Evolutionary conservation across 768 basidiomycete species (phyloP).

Genomic region (Calocybe indica): DNA sequence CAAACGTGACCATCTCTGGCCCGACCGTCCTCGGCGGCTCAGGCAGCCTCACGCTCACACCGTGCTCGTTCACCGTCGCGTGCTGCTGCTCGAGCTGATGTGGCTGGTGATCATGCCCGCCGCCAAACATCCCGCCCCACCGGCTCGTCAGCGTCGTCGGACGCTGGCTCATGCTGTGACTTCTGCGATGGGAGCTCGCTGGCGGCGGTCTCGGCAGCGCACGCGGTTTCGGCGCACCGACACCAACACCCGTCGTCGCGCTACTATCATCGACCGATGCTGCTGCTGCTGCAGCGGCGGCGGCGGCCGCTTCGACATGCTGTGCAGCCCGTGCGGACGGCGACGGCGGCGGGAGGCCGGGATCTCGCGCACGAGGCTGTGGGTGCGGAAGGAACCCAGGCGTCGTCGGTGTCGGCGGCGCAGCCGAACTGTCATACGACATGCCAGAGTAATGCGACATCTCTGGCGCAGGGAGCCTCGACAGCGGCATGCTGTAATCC

Average conservation of each 20-base stretch:
- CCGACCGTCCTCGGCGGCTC: slow-evolving; percentile 58
- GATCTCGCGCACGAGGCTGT: slow-evolving; percentile 64
- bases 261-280: slow-evolving; percentile 4
- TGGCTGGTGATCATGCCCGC: slow-evolving; percentile 24
- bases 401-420: slow-evolving; percentile 52
- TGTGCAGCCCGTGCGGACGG: slow-evolving; percentile 23
- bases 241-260: slow-evolving; percentile 8
- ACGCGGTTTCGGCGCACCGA: background rate
- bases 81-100: slow-evolving; percentile 36
- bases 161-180: slow-evolving; percentile 78
- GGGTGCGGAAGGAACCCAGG: slow-evolving; percentile 47
- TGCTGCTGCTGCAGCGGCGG: background rate
- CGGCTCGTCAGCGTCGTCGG: slow-evolving; percentile 47
- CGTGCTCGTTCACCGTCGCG: background rate
- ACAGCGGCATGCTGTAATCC: slow-evolving; percentile 81
- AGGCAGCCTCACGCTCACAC: background rate
- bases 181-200: slow-evolving; percentile 73
- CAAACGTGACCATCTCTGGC: slow-evolving; percentile 56
- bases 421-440: slow-evolving; percentile 63
- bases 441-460: slow-evolving; percentile 76
- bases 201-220: slow-evolving; percentile 62
- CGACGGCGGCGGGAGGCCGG: slow-evolving; percentile 44
- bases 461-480: slow-evolving; percentile 75
- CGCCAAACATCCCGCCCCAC: slow-evolving; percentile 59
- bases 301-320: slow-evolving; percentile 10